Base-by-base conservation (phyloP, 345 rosid species). In the Pseudoturritis turrita region DNA sequence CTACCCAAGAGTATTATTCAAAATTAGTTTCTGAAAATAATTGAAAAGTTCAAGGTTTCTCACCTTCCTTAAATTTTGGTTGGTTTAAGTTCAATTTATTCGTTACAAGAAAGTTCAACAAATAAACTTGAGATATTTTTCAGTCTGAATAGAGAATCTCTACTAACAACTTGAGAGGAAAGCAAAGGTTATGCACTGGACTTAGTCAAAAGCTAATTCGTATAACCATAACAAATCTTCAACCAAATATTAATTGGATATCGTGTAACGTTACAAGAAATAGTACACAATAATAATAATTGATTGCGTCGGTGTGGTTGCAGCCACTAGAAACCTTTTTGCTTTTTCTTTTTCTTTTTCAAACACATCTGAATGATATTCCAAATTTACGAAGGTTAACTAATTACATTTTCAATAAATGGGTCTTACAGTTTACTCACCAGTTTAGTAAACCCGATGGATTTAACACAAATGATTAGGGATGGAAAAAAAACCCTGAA, bases 291-390 rank as follows among this genome's bases (percentile, higher is more conserved):
- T 23, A 59, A 49, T 66, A 66, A 49, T 58, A 58, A 74, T 59
- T 59, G 62, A 23, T 59, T 59, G 68, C 73, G 68, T 74, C 47
- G 58, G 62, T 67, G 62, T 74, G 3, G 68, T 59, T 74, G 78
- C 68, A 74, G 50, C 78, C 37, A 67, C 68, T 67, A 50, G 29
- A 65, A 54, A 19, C 51, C 43, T 74, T 72, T n/a, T 65, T 65
- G 22, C 65, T 51, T 74, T 59, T 49, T 33, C 21, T 62, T 25
- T 56, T 65, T 55, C 14, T 15, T 31, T 54, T 51, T 28, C 62
- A 47, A 73, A 72, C 73, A 26, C 68, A 12, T 41, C 14, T 50
- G 12, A 29, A 71, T 60, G 23, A 29, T 61, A 62, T 72, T 22
- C 55, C 68, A 51, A 40, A 4, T 49, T 5, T 5, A 36, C 47